Conservation (phyloP, 495 filamentous ascomycete species). For the Melanomma pulvis-pyrius region DNA sequence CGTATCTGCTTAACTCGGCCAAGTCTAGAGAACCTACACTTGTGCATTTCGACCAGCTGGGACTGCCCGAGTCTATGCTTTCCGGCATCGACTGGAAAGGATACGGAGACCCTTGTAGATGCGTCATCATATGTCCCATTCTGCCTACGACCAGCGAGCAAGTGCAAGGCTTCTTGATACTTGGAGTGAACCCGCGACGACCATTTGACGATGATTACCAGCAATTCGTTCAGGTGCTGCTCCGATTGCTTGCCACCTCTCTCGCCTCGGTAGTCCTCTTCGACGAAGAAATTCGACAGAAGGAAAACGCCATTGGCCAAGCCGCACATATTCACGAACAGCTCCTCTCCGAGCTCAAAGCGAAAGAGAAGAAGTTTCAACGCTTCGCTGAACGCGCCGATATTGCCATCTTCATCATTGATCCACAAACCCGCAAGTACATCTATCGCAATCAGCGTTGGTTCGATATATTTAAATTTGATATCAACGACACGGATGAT, state of each 20-base stretch:
- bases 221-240: slow-evolving; percentile 23
- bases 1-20: slow-evolving; percentile 8
- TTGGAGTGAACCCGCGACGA: slow-evolving; percentile 34
- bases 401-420: slow-evolving; percentile 18
- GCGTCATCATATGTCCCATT: slow-evolving; percentile 24
- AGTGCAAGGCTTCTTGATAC: slow-evolving; percentile 28
- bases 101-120: slow-evolving; percentile 19
- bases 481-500: neutral
- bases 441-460: slow-evolving; percentile 24
- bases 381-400: slow-evolving; percentile 15
- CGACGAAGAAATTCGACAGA: slow-evolving; percentile 27
- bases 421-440: slow-evolving; percentile 15
- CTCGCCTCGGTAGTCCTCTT: slow-evolving; percentile 30
- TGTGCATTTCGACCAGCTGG: slow-evolving; percentile 17
- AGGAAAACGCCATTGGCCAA: slow-evolving; percentile 16
- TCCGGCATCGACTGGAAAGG: slow-evolving; percentile 15
- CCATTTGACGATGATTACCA: slow-evolving; percentile 32
- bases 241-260: slow-evolving; percentile 15
- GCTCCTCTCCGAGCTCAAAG: slow-evolving; percentile 15
- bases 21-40: slow-evolving; percentile 15
- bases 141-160: slow-evolving; percentile 14
- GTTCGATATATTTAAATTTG: slow-evolving; percentile 23
- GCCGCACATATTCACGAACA: slow-evolving; percentile 23
- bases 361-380: slow-evolving; percentile 19
- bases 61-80: slow-evolving; percentile 3